Base-by-base conservation (phyloP, 2,329 filamentous ascomycete species). In the Zarea fungicola region DNA sequence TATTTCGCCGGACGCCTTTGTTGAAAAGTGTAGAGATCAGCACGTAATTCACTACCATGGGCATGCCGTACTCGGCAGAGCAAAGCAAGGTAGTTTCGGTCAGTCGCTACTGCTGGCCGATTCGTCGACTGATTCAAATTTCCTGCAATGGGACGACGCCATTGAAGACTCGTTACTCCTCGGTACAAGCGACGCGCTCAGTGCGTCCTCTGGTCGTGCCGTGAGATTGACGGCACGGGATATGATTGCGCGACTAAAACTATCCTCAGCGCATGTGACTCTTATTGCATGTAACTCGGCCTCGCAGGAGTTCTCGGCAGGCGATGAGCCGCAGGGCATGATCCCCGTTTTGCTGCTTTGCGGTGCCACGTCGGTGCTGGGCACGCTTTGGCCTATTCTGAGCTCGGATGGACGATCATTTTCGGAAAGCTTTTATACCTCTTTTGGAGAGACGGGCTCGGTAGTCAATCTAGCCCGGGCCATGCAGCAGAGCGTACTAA, bases 241-340 rank as follows among this genome's bases (percentile, higher is more conserved):
- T 23, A 44, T 44, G 42, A 44, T 44, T 19, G 19, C 42, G 9
- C 29, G 14, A 21, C n/a, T 44, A 6, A 35, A 22, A n/a, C 31
- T 44, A 2, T 35, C 42, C 5, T 14, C 42, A 3, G 31, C 42
- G 8, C 42, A 44, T 29, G 42, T 44, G 19, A 44, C 42, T 14
- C 42, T 44, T 23, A 35, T 44, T 10, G 42, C 42, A 11, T 44
- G 42, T 31, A 44, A 35, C 42, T 44, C 42, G 28, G 42, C 42
- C 42, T 26, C 42, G 29, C 42, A 44, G n/a, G 29, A 44, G 29
- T 26, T 44, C 10, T 44, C 42, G 29, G 31, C 31, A 4, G 42
- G 42, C 42, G 42, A 44, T 29, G 42, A 44, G 42, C 42, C 42
- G 42, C 42, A 44, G 31, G 42, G 42, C 42, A 32, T 44, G 21